These are phyloP conservation scores for Lentinula sp. DNA, from an alignment of 768 basidiomycete species.

Conservation along the genomic window DNA sequence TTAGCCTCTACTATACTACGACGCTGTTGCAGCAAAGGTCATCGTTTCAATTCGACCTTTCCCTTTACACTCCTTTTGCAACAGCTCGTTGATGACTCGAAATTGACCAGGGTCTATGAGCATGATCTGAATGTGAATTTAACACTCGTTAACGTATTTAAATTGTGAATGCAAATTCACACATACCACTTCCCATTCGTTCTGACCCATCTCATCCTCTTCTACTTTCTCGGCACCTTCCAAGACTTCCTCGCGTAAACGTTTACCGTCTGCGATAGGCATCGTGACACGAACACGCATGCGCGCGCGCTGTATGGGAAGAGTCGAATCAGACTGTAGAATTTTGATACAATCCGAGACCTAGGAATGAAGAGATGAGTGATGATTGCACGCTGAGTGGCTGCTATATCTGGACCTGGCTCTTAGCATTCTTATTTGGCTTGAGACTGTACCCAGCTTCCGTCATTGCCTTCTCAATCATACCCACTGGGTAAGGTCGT, in stretches of 20 bases:
- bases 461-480: constrained; percentile 97
- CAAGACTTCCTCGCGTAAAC: constrained; percentile 63
- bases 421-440: constrained; percentile 86
- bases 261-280: constrained; percentile 58
- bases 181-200: constrained; percentile 86
- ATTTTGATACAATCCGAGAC: constrained; percentile 85
- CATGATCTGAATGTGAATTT: constrained; percentile 50
- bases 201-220: constrained; percentile 62
- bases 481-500: constrained; percentile 85
- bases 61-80: constrained; percentile 90
- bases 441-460: constrained; percentile 93
- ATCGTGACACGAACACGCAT: constrained; percentile 88
- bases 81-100: constrained; percentile 79
- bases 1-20: neutral
- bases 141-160: neutral
- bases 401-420: constrained; percentile 53
- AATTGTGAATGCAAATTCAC: constrained; percentile 3
- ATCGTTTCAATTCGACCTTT: constrained; percentile 82
- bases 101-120: constrained; percentile 93
- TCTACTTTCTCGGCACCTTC: constrained; percentile 80
- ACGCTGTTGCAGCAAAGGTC: constrained; percentile 59
- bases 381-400: neutral
- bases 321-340: constrained; percentile 73
- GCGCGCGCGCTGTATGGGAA: constrained; percentile 88
- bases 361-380: constrained; percentile 27